A percentile compares a stretch with the other conserved stretches of the same genome.
These are phyloP conservation scores for Boletus subluridellus DNA, from an alignment of 1,284 basidiomycete genomes.

Conservation along the genomic window DNA sequence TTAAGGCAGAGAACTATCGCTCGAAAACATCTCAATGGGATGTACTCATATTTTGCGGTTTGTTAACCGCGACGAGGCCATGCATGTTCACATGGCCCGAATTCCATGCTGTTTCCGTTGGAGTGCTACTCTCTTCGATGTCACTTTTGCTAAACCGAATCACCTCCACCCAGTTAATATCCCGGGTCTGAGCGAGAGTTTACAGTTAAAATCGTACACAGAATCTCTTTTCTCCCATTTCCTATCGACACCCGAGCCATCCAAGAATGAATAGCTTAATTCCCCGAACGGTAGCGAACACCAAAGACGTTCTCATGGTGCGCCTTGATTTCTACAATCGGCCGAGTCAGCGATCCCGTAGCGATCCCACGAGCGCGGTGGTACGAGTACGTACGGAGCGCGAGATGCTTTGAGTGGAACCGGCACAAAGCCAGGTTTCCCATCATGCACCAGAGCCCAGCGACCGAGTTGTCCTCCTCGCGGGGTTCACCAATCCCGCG, in stretches of 20 bases:
- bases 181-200: not conserved
- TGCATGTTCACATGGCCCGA: too few relatives aligned
- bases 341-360: conserved; percentile 39
- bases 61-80: too few relatives aligned
- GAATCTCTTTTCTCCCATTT: not conserved
- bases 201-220: not conserved
- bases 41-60: too few relatives aligned
- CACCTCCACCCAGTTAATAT: not conserved
- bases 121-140: not conserved
- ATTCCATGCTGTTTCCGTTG: not conserved
- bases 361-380: not conserved
- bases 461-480: conserved; percentile 24
- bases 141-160: not conserved
- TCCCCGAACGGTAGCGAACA: conserved; percentile 33
- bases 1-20: too few relatives aligned
- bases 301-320: conserved; percentile 52
- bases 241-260: not conserved
- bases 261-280: not conserved
- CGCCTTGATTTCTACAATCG: conserved; percentile 55
- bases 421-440: conserved; percentile 38
- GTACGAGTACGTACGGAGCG: conserved; percentile 34
- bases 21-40: too few relatives aligned
- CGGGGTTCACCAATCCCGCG: conserved; percentile 51
- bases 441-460: conserved; percentile 47
- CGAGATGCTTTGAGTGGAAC: conserved; percentile 41